Conservation (phyloP, 2,329 filamentous ascomycete genomes). For the Penicillium sp. region DNA sequence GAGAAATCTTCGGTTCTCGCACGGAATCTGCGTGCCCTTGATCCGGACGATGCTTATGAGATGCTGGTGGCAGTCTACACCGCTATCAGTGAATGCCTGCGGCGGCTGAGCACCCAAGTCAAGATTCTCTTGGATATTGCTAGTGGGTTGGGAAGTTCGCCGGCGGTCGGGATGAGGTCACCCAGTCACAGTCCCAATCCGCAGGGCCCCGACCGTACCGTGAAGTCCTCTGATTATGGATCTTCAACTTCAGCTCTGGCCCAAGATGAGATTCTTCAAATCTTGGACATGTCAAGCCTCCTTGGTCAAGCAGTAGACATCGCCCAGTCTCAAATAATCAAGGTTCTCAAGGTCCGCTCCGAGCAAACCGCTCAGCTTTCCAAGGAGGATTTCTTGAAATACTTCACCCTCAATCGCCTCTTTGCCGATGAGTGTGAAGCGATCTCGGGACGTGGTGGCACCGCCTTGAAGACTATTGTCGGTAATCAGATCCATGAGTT, state of each 20-base stretch:
- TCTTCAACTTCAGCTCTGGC: conserved; percentile 36
- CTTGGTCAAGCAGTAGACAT: conserved; percentile 69
- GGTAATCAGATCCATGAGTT: conserved; percentile 67
- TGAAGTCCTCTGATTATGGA: conserved; percentile 32
- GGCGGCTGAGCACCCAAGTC: conserved; percentile 84
- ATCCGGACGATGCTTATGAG: conserved; percentile 80
- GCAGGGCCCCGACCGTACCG: conserved; percentile 49
- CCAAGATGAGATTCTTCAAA: conserved; percentile 65
- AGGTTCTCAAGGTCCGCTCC: conserved; percentile 65
- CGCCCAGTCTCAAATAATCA: conserved; percentile 65
- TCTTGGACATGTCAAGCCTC: conserved; percentile 67
- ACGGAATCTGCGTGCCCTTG: conserved; percentile 81
- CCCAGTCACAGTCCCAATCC: conserved; percentile 53
- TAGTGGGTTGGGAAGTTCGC: conserved; percentile 58
- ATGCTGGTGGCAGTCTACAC: conserved; percentile 83
- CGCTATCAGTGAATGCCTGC: conserved; percentile 81
- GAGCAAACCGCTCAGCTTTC: conserved; percentile 62
- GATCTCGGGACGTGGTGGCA: conserved; percentile 64
- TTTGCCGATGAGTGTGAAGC: conserved; percentile 71
- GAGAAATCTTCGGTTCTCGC: conserved; percentile 89
- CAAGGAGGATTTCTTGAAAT: conserved; percentile 62
- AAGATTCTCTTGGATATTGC: conserved; percentile 95
- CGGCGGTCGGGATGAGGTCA: conserved; percentile 47
- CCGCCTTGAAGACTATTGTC: conserved; percentile 62
- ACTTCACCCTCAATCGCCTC: conserved; percentile 65